phyloP scores from a whole-genome alignment of 768 basidiomycete species.

The Rubroboletus satanas region DNA sequence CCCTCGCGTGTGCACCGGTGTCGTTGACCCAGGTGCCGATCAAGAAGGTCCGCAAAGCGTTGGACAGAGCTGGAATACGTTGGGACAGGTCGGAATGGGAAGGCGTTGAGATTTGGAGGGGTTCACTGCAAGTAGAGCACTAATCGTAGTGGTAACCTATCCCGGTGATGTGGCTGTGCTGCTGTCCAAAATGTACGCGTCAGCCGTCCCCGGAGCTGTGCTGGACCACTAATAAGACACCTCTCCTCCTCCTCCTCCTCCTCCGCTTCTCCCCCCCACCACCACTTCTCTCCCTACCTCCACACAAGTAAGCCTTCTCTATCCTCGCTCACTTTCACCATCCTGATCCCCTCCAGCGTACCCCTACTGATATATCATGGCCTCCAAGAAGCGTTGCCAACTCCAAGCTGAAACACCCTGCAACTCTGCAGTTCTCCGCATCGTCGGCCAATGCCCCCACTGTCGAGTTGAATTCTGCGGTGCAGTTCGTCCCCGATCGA shows the following conservation, averaged over 20 bases:
- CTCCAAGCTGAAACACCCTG: constrained; percentile 52
- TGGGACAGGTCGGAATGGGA: constrained; percentile 78
- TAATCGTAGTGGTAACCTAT: neutral
- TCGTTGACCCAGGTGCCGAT: constrained; percentile 53
- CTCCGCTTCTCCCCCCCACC: neutral
- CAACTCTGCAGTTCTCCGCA: constrained; percentile 74
- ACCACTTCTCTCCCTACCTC: neutral
- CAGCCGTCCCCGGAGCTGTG: constrained; percentile 33
- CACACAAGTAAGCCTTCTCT: neutral
- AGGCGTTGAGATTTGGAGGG: constrained; percentile 74
- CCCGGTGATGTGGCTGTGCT: constrained; percentile 22
- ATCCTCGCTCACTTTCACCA: neutral
- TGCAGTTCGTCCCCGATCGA: constrained; percentile 45
- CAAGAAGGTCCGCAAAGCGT: constrained; percentile 54
- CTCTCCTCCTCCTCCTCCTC: neutral
- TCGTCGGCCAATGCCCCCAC: constrained; percentile 82
- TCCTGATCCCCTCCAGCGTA: constrained; percentile 1
- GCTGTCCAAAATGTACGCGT: constrained; percentile 10
- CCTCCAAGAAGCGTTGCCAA: constrained; percentile 86
- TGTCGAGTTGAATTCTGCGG: constrained; percentile 78
- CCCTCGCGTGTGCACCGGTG: constrained; percentile 62
- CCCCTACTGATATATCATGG: constrained; percentile 44
- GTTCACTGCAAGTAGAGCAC: neutral
- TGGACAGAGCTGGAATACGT: constrained; percentile 51
- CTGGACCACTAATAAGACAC: constrained; percentile 24